phyloP scores from a whole-genome alignment of 176 grass and related monocot genomes.

The Musa beccarii region DNA sequence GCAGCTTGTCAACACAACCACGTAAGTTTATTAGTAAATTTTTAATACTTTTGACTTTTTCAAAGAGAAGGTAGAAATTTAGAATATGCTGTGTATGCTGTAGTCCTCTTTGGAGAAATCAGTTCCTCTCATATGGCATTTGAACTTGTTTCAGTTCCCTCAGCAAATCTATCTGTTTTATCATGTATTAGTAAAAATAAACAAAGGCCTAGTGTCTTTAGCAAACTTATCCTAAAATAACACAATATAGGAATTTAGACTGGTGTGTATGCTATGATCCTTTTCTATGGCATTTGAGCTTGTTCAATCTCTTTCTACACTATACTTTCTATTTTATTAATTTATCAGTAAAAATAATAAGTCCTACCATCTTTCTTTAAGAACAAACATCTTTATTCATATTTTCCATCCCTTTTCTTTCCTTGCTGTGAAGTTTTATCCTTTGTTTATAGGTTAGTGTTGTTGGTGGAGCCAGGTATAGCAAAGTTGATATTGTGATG shows the following conservation, averaged over 20 bases:
- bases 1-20: conserved; percentile 64
- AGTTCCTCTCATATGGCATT: neutral
- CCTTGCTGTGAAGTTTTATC: neutral
- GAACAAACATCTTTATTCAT: no score
- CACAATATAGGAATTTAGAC: no score
- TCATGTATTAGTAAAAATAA: neutral
- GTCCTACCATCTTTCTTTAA: no score
- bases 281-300: no score
- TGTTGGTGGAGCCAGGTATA: neutral
- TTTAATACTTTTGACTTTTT: neutral
- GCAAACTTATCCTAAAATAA: no score
- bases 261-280: no score
- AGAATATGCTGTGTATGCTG: neutral
- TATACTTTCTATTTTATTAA: no score
- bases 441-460: neutral
- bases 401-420: neutral
- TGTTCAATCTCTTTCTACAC: no score
- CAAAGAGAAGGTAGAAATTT: neutral
- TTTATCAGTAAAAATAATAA: no score
- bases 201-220: neutral
- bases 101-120: no score
- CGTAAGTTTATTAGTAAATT: conserved; percentile 42
- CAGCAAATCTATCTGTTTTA: neutral
- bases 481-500: neutral
- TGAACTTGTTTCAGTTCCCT: neutral